These are phyloP conservation scores for Zasmidium cellare DNA, from an alignment of 2,329 filamentous ascomycete genomes.

Conservation along the genomic window DNA sequence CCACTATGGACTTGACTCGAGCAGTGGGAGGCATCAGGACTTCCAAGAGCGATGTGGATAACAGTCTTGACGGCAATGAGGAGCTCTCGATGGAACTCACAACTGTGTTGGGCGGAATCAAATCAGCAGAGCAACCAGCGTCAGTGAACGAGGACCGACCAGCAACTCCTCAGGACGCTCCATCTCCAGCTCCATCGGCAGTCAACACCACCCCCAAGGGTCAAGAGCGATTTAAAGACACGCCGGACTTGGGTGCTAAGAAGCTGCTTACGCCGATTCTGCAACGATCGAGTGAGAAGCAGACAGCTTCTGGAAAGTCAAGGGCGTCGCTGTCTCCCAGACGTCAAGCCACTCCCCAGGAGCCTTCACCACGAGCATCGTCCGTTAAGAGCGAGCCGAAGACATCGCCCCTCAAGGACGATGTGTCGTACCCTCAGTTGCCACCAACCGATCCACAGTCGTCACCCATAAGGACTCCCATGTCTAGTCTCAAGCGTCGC, in stretches of 20 bases:
- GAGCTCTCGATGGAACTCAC: slow-evolving; percentile 57
- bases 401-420: slow-evolving; percentile 14
- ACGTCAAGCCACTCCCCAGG: background rate
- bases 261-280: slow-evolving; percentile 37
- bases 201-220: slow-evolving; percentile 57
- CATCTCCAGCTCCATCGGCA: slow-evolving; percentile 50
- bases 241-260: slow-evolving; percentile 42
- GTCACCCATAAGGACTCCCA: slow-evolving; percentile 18
- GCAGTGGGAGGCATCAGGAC: slow-evolving; percentile 48
- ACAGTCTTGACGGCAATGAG: slow-evolving; percentile 41
- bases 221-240: slow-evolving; percentile 57
- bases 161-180: slow-evolving; percentile 36
- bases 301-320: slow-evolving; percentile 16
- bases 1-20: slow-evolving; percentile 59
- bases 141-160: slow-evolving; percentile 12
- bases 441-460: slow-evolving; percentile 9
- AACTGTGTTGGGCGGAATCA: slow-evolving; percentile 48
- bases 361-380: background rate
- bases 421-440: slow-evolving; percentile 25
- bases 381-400: slow-evolving; percentile 1
- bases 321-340: slow-evolving; percentile 11
- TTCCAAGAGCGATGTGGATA: slow-evolving; percentile 16
- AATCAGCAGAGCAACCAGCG: slow-evolving; percentile 30
- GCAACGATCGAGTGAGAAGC: slow-evolving; percentile 31
- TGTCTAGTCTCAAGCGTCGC: slow-evolving; percentile 19